Conservation (phyloP, 495 filamentous ascomycete genomes). For the Xylaria acuta region DNA sequence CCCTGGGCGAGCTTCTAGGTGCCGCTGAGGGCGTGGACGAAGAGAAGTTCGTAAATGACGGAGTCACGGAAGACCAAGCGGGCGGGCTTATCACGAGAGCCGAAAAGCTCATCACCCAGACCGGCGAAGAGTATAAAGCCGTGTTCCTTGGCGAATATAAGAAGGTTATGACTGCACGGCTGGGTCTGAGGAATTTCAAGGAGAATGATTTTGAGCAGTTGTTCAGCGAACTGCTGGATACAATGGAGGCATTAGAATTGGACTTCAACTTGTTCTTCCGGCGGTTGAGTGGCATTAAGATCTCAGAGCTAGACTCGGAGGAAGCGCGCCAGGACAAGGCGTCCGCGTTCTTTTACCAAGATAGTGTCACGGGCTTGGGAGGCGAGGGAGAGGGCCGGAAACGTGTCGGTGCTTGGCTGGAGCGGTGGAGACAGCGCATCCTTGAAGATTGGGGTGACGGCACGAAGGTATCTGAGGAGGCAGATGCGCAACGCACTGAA, state of each 20-base stretch:
- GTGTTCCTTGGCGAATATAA: conserved; percentile 89
- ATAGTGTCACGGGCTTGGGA: conserved; percentile 61
- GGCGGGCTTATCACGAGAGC: conserved; percentile 76
- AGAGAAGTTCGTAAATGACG: conserved; percentile 69
- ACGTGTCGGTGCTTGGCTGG: conserved; percentile 76
- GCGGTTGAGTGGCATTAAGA: conserved; percentile 63
- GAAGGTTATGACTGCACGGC: conserved; percentile 73
- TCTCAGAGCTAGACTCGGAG: conserved; percentile 66
- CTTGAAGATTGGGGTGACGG: conserved; percentile 70
- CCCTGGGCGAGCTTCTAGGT: conserved; percentile 87
- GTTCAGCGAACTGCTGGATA: conserved; percentile 81
- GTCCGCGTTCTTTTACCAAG: conserved; percentile 71
- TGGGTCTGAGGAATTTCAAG: conserved; percentile 72
- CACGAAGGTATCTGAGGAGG: conserved; percentile 46
- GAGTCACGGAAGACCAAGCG: conserved; percentile 70
- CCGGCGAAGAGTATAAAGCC: conserved; percentile 83
- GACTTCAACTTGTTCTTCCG: conserved; percentile 96
- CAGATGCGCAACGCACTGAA: conserved; percentile 65
- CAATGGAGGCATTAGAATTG: conserved; percentile 75
- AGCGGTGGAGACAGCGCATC: conserved; percentile 69
- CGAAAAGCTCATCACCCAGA: conserved; percentile 76
- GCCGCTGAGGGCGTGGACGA: conserved; percentile 72
- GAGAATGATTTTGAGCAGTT: conserved; percentile 77
- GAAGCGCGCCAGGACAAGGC: conserved; percentile 64
- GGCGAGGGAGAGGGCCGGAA: conserved; percentile 67